Evolutionary conservation across 768 basidiomycete species (phyloP).

Genomic region (Naganishia friedmannii): DNA sequence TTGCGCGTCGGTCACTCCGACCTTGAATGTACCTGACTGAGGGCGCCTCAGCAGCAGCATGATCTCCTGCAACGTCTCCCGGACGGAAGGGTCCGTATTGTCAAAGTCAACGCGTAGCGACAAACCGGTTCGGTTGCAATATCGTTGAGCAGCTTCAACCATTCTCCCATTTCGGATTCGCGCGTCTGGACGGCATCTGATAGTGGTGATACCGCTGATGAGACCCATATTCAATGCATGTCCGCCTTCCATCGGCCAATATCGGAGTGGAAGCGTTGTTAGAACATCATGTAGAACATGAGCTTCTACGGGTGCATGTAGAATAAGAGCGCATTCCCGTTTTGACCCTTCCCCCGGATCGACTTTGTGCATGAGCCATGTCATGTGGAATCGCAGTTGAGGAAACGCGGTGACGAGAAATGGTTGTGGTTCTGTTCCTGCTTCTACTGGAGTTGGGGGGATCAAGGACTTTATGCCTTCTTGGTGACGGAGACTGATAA

Average conservation of each 20-base stretch:
- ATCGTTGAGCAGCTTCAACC: neutral
- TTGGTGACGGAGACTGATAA: neutral
- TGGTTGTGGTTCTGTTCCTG: neutral
- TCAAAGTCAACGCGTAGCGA: neutral
- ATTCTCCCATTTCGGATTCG: conserved; percentile 1
- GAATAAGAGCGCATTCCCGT: conserved; percentile 9
- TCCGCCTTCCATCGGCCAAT: neutral
- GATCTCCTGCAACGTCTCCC: neutral
- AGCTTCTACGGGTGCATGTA: neutral
- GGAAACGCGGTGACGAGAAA: conserved; percentile 10
- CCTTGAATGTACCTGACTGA: neutral
- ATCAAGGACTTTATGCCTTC: conserved; percentile 1
- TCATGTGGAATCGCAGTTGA: conserved; percentile 7
- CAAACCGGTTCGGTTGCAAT: neutral
- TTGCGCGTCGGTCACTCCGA: neutral
- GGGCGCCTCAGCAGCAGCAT: neutral
- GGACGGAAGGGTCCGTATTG: neutral
- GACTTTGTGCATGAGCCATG: neutral
- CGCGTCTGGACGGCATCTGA: neutral
- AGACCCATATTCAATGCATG: neutral
- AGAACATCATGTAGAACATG: neutral
- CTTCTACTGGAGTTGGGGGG: neutral
- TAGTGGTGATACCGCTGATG: conserved; percentile 14
- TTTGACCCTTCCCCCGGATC: neutral
- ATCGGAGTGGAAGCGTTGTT: neutral